A percentile compares a stretch with the other conserved stretches of the same genome.
Evolutionary conservation across 2,329 filamentous ascomycete species (phyloP).

Genomic region (Decorospora gaudefroyi): DNA sequence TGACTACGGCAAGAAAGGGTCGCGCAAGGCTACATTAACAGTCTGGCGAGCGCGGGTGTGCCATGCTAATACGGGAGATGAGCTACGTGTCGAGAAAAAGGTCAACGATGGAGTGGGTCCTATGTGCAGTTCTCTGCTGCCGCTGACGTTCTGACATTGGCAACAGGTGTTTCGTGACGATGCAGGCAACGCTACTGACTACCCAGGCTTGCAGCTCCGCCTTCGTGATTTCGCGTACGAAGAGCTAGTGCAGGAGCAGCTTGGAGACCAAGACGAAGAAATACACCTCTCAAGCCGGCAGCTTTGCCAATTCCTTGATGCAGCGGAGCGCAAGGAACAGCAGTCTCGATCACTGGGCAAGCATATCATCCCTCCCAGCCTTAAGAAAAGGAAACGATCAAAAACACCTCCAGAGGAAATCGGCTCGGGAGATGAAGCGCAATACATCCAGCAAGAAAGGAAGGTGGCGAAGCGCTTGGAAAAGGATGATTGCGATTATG

Average conservation of each 20-base stretch:
- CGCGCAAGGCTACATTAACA: conserved; percentile 17
- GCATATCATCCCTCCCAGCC: conserved; percentile 8
- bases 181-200: neutral
- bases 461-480: conserved; percentile 19
- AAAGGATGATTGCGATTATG: conserved; percentile 7
- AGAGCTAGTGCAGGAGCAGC: conserved; percentile 17
- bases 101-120: conserved; percentile 10
- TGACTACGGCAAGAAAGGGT: conserved; percentile 19
- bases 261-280: conserved; percentile 6
- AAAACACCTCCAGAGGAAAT: conserved; percentile 22
- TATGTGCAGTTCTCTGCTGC: neutral
- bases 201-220: neutral
- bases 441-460: conserved; percentile 21
- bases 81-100: conserved; percentile 13
- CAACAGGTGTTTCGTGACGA: conserved; percentile 33
- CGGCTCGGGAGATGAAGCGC: conserved; percentile 20
- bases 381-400: conserved; percentile 22
- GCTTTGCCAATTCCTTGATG: conserved; percentile 19
- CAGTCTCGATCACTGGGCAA: conserved; percentile 4
- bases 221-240: conserved; percentile 3
- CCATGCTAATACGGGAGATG: conserved; percentile 8
- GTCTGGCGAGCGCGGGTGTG: conserved; percentile 12
- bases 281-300: conserved; percentile 8
- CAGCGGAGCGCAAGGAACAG: conserved; percentile 3
- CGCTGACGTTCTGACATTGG: conserved; percentile 12